Conservation (phyloP, 2,329 filamentous ascomycete genomes). For the Aspergillus sojae region DNA sequence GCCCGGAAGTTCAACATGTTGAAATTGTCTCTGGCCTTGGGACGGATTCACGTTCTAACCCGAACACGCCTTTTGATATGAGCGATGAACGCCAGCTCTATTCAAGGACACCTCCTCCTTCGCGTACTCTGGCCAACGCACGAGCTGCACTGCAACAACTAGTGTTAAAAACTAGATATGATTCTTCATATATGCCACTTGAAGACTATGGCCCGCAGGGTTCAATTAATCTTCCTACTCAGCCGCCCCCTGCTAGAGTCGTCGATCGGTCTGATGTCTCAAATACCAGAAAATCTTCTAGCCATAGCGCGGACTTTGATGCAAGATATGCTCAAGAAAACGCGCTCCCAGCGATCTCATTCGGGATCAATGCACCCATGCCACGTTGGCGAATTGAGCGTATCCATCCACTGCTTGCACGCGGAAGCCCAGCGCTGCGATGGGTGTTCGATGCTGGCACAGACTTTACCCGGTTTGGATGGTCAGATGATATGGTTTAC, state of each 20-base stretch:
- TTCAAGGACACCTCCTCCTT: background rate
- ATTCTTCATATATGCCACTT: background rate
- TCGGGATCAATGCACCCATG: background rate
- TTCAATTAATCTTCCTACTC: background rate
- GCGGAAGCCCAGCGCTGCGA: slow-evolving; percentile 1
- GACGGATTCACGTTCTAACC: background rate
- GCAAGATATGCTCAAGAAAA: background rate
- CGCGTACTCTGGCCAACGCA: background rate
- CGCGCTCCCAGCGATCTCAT: background rate
- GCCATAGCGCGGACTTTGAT: background rate
- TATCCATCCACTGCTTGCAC: background rate
- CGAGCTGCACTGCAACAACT: background rate
- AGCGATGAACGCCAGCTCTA: background rate
- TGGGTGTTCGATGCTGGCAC: slow-evolving; percentile 28
- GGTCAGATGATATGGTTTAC: slow-evolving; percentile 17
- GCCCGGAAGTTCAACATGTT: slow-evolving; percentile 11
- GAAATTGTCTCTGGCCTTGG: background rate
- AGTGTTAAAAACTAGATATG: background rate
- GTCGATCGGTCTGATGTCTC: background rate
- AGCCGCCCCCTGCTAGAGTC: background rate
- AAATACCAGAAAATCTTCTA: background rate
- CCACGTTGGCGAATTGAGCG: slow-evolving; percentile 19
- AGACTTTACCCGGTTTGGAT: background rate
- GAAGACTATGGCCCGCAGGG: background rate
- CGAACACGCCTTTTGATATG: background rate